phyloP scores from a whole-genome alignment of 768 basidiomycete species.

The Rhodosporidiobolus sp. region DNA sequence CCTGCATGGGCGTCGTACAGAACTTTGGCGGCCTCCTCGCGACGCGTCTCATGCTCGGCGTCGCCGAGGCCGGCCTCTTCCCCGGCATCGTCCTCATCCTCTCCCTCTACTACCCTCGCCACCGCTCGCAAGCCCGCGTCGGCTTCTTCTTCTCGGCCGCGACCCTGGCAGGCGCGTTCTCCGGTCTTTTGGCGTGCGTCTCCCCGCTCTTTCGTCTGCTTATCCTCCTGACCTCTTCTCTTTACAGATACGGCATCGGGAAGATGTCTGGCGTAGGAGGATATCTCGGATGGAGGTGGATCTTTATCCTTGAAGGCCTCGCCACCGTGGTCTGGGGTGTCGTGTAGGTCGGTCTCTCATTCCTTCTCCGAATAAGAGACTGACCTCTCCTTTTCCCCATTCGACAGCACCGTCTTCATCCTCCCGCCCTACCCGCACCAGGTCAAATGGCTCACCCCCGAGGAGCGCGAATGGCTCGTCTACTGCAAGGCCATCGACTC shows the following conservation, averaged over 20 bases:
- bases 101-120: slow-evolving; percentile 34
- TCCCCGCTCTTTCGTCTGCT: background rate
- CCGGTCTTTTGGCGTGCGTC: background rate
- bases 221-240: background rate
- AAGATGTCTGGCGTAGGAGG: slow-evolving; percentile 39
- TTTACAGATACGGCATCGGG: slow-evolving; percentile 34
- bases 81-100: slow-evolving; percentile 26
- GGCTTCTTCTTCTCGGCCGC: slow-evolving; percentile 41
- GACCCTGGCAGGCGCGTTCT: slow-evolving; percentile 28
- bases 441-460: slow-evolving; percentile 29
- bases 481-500: slow-evolving; percentile 39
- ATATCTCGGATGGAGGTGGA: slow-evolving; percentile 40
- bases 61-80: slow-evolving; percentile 7
- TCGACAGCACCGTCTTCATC: background rate
- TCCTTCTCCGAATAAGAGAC: slow-evolving; percentile 11
- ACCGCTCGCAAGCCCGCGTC: slow-evolving; percentile 38
- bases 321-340: slow-evolving; percentile 36
- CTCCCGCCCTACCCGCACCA: slow-evolving; percentile 5
- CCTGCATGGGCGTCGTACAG: slow-evolving; percentile 18
- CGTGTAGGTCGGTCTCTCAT: slow-evolving; percentile 18
- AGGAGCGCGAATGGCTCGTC: slow-evolving; percentile 33
- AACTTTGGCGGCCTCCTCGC: slow-evolving; percentile 40
- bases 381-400: background rate
- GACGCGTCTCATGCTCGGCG: slow-evolving; percentile 35
- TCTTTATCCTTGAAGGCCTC: slow-evolving; percentile 32